Conservation (phyloP, 495 filamentous ascomycete genomes). For the Penicillium macrosclerotiorum region DNA sequence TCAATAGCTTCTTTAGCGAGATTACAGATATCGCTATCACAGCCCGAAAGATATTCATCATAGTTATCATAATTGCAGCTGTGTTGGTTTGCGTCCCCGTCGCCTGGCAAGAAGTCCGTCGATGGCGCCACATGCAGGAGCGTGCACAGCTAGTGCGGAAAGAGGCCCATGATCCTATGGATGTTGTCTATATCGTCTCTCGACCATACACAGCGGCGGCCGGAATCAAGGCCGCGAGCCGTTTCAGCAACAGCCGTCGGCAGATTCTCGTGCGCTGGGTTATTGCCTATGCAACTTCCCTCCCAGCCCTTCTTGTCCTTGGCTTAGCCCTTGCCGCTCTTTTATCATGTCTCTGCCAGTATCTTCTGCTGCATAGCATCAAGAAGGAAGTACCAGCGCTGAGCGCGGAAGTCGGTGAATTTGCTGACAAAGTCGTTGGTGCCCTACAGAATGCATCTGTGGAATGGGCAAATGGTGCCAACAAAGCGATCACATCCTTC, state of each 20-base stretch:
- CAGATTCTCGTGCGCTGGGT: slow-evolving; percentile 79
- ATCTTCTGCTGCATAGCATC: slow-evolving; percentile 68
- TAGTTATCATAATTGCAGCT: slow-evolving; percentile 65
- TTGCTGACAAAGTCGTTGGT: slow-evolving; percentile 74
- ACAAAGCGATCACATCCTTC: slow-evolving; percentile 64
- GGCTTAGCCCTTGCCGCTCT: slow-evolving; percentile 83
- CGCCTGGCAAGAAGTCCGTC: slow-evolving; percentile 74
- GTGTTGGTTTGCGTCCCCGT: slow-evolving; percentile 71
- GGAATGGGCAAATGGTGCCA: slow-evolving; percentile 75
- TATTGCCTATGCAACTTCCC: slow-evolving; percentile 80
- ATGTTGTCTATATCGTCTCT: slow-evolving; percentile 84
- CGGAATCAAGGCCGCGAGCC: slow-evolving; percentile 70
- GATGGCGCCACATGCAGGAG: slow-evolving; percentile 70
- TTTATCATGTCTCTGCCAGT: slow-evolving; percentile 81
- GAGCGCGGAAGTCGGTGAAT: slow-evolving; percentile 72
- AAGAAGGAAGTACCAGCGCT: slow-evolving; percentile 75
- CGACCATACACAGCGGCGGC: slow-evolving; percentile 67
- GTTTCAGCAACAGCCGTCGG: slow-evolving; percentile 63
- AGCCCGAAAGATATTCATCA: slow-evolving; percentile 72
- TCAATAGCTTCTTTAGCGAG: slow-evolving; percentile 82
- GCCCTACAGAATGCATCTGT: slow-evolving; percentile 69
- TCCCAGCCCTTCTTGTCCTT: slow-evolving; percentile 83
- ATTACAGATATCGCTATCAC: slow-evolving; percentile 57
- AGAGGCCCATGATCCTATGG: slow-evolving; percentile 72
- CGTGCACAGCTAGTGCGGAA: slow-evolving; percentile 65